Evolutionary conservation across 495 filamentous ascomycete genomes (phyloP).

Genomic region (Hamigera avellanea): DNA sequence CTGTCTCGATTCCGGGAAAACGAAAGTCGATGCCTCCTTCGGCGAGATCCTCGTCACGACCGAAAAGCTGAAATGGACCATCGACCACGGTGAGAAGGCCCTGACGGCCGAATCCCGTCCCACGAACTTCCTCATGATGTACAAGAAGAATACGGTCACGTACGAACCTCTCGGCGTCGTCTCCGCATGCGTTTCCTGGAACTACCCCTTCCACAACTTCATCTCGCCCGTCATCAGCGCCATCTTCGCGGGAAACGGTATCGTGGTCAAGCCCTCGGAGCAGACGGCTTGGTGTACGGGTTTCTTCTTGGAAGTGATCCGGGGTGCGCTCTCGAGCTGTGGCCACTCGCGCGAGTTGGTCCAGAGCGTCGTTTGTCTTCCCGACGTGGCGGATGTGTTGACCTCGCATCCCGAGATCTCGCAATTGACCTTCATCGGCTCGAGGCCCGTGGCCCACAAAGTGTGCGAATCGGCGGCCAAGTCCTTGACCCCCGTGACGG

Average conservation of each 20-base stretch:
- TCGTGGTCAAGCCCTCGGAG: conserved; percentile 88
- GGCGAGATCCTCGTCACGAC: conserved; percentile 89
- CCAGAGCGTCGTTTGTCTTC: conserved; percentile 80
- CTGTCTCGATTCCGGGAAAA: conserved; percentile 95
- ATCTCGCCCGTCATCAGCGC: conserved; percentile 83
- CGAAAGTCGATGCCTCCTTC: conserved; percentile 81
- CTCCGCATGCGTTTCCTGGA: conserved; percentile 90
- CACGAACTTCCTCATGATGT: conserved; percentile 82
- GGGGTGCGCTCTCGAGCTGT: conserved; percentile 68
- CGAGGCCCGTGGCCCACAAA: conserved; percentile 71
- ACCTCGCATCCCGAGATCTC: conserved; percentile 74
- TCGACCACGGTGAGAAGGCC: conserved; percentile 80
- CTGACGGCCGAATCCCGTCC: conserved; percentile 60
- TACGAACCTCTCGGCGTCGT: conserved; percentile 94
- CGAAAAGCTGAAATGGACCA: conserved; percentile 92
- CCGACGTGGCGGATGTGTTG: conserved; percentile 65
- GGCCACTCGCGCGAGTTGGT: conserved; percentile 76
- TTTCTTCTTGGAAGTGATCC: conserved; percentile 69
- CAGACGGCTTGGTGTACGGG: conserved; percentile 80
- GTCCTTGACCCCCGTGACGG: conserved; percentile 66
- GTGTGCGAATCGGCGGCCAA: conserved; percentile 81
- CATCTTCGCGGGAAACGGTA: conserved; percentile 84
- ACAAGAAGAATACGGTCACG: conserved; percentile 83
- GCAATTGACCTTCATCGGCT: conserved; percentile 98
- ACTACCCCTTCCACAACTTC: conserved; percentile 93